phyloP scores from a whole-genome alignment of 2,329 filamentous ascomycete genomes.

The Arachnomyces sp. region DNA sequence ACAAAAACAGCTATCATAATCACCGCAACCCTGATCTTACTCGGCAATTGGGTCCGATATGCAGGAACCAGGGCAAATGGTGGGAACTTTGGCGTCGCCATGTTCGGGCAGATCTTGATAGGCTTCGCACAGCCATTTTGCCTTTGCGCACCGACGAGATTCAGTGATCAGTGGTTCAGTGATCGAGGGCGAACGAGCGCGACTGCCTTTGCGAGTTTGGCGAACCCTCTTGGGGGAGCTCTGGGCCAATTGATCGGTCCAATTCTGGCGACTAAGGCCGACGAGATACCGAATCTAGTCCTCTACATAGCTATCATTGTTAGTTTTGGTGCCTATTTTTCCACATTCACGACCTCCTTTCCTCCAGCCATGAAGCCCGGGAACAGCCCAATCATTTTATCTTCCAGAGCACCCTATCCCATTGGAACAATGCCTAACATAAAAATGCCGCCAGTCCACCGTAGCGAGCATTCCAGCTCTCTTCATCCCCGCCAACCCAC shows the following conservation, averaged over 20 bases:
- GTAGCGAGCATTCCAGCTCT: conserved; percentile 64
- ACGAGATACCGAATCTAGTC: conserved; percentile 69
- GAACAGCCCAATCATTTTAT: not conserved
- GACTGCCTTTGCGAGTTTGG: conserved; percentile 73
- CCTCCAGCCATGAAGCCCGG: not conserved
- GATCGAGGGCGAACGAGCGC: conserved; percentile 73
- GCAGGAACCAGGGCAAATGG: conserved; percentile 53
- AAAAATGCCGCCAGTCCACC: conserved; percentile 42
- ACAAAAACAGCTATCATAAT: conserved; percentile 69
- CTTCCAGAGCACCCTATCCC: not conserved
- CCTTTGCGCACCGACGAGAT: conserved; percentile 77
- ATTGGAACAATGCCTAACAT: not conserved
- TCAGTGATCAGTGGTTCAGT: conserved; percentile 93
- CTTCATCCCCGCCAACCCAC: conserved; percentile 68
- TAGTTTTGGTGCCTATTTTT: conserved; percentile 27
- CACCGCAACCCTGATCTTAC: conserved; percentile 62
- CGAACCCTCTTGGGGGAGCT: conserved; percentile 84
- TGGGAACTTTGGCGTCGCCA: conserved; percentile 66
- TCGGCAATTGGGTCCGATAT: conserved; percentile 89
- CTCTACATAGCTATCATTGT: conserved; percentile 78
- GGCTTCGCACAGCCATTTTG: conserved; percentile 90
- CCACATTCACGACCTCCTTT: not conserved
- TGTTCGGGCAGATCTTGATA: conserved; percentile 86
- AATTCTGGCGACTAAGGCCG: conserved; percentile 56
- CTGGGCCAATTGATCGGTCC: conserved; percentile 81